These are phyloP conservation scores for Brassica cretica DNA, from an alignment of 345 rosid species.

Conservation along the genomic window DNA sequence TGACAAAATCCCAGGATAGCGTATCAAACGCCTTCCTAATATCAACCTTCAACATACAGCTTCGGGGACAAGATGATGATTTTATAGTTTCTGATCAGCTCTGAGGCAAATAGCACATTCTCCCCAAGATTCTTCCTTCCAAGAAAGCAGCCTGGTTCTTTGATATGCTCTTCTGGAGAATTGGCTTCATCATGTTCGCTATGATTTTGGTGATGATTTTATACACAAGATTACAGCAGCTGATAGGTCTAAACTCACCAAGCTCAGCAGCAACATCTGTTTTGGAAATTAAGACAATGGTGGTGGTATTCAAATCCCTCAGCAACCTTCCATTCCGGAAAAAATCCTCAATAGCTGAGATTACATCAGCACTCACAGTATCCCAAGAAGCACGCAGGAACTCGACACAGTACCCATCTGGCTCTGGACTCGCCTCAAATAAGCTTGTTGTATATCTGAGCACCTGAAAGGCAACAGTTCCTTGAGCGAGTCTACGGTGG, in stretches of 20 bases:
- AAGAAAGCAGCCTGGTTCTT: neutral
- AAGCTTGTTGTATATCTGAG: too few relatives aligned
- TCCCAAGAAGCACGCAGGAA: neutral
- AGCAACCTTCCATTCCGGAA: neutral
- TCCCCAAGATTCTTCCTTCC: neutral
- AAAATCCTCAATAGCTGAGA: neutral
- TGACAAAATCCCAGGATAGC: neutral
- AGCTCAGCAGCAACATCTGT: neutral
- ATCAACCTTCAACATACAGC: neutral
- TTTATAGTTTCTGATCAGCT: neutral
- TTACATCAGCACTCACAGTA: neutral
- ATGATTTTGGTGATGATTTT: neutral
- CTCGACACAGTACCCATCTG: neutral
- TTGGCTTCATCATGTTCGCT: neutral
- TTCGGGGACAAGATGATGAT: neutral
- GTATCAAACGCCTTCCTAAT: neutral
- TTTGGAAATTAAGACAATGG: neutral
- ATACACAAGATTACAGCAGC: neutral
- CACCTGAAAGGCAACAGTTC: too few relatives aligned
- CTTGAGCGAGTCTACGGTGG: neutral
- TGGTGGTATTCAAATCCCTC: neutral
- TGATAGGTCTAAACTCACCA: neutral
- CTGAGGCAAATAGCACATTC: neutral
- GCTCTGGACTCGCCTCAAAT: neutral
- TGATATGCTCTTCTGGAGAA: neutral